These are phyloP conservation scores for Emergomyces africanus DNA, from an alignment of 2,329 filamentous ascomycete genomes.

Conservation along the genomic window DNA sequence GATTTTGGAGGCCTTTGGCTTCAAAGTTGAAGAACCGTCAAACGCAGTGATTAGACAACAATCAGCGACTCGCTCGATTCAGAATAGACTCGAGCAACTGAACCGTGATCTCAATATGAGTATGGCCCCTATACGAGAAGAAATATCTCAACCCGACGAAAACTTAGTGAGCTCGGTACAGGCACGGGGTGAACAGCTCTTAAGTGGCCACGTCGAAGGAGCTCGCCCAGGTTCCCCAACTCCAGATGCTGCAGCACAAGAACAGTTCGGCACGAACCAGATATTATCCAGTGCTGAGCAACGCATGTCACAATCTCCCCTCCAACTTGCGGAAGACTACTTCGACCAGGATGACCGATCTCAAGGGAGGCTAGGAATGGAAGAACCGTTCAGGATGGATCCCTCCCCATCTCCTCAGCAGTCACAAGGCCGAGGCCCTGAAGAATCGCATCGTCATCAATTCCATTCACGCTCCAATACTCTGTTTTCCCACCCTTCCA, in stretches of 20 bases:
- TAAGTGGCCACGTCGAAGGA: constrained; percentile 8
- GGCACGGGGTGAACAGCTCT: constrained; percentile 10
- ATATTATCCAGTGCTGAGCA: constrained; percentile 22
- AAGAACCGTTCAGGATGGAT: constrained; percentile 9
- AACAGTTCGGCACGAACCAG: constrained; percentile 8
- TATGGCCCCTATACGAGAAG: background rate
- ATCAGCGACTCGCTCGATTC: constrained; percentile 19
- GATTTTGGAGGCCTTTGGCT: constrained; percentile 20
- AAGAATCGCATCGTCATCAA: constrained; percentile 5
- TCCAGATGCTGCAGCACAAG: constrained; percentile 7
- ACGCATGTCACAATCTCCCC: constrained; percentile 27
- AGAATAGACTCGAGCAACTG: constrained; percentile 20
- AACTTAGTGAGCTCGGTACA: constrained; percentile 2
- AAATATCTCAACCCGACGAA: background rate
- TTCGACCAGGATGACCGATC: constrained; percentile 17
- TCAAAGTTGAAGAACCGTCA: constrained; percentile 9
- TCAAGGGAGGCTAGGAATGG: constrained; percentile 12
- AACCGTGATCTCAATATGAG: background rate
- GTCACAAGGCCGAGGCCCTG: background rate
- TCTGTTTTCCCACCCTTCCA: constrained; percentile 27
- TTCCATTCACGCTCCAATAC: constrained; percentile 28
- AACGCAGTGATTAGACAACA: constrained; percentile 10
- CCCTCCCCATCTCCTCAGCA: background rate
- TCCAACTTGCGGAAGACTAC: constrained; percentile 23
- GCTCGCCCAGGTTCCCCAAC: constrained; percentile 7